Conservation (phyloP, 352 stramenopile genomes). For the Phytophthora parvispora region DNA sequence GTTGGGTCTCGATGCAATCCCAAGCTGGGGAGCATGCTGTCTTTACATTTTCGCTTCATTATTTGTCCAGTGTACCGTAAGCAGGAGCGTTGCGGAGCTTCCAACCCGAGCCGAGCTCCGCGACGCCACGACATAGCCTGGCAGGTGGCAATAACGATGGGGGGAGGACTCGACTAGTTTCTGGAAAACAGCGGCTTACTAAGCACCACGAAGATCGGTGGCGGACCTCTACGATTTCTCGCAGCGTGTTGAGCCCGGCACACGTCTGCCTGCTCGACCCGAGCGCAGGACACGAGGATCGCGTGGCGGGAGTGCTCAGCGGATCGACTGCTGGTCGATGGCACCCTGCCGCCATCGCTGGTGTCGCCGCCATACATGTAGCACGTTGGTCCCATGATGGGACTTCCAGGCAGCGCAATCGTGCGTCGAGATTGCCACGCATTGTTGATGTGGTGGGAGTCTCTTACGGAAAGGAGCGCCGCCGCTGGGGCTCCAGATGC, state of each 20-base stretch:
- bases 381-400: no score
- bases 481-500: conserved; percentile 17
- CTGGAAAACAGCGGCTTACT: conserved; percentile 24
- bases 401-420: not conserved
- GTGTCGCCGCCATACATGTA: no score
- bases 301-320: not conserved
- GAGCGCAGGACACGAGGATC: not conserved
- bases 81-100: no score
- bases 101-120: not conserved
- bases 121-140: conserved; percentile 26
- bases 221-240: conserved; percentile 27
- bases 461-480: conserved; percentile 15
- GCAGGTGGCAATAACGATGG: conserved; percentile 1
- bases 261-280: conserved; percentile 1
- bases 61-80: no score
- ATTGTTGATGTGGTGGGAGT: conserved; percentile 15
- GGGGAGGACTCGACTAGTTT: conserved; percentile 29
- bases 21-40: conserved; percentile 11
- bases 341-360: no score
- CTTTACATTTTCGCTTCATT: conserved; percentile 31
- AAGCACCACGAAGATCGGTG: not conserved
- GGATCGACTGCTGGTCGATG: not conserved
- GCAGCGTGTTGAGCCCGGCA: conserved; percentile 35
- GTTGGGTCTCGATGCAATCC: conserved; percentile 4
- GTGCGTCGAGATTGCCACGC: not conserved